phyloP scores from a whole-genome alignment of 1,284 basidiomycete genomes.

The Moesziomyces globuligerus region DNA sequence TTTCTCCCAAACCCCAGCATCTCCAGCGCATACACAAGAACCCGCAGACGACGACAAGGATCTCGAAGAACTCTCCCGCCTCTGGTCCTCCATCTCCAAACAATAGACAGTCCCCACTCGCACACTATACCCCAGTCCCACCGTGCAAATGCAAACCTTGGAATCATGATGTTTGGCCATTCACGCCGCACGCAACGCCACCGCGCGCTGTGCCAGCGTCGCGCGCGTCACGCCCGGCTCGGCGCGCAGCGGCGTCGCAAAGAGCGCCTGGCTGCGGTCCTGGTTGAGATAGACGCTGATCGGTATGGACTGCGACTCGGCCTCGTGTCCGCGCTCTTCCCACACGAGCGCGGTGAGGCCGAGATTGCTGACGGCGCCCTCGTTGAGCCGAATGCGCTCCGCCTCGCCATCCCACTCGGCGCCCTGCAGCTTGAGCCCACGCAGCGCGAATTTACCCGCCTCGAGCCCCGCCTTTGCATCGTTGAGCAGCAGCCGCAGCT shows the following conservation, averaged over 20 bases:
- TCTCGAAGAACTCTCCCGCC: conserved; percentile 14
- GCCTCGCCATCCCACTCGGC: conserved; percentile 44
- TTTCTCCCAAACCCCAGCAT: conserved; percentile 4
- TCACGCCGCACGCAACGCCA: conserved; percentile 59
- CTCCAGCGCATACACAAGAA: neutral
- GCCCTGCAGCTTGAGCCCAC: conserved; percentile 61
- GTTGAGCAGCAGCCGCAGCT: conserved; percentile 46
- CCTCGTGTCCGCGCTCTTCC: conserved; percentile 11
- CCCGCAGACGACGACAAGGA: conserved; percentile 13
- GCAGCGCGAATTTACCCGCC: conserved; percentile 68
- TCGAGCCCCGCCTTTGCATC: conserved; percentile 30
- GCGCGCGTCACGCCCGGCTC: conserved; percentile 68
- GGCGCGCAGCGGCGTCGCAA: conserved; percentile 83
- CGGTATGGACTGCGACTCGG: conserved; percentile 67
- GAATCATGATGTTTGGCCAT: neutral
- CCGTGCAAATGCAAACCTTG: neutral
- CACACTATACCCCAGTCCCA: neutral
- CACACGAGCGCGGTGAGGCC: conserved; percentile 53
- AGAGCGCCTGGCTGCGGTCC: conserved; percentile 87
- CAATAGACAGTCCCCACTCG: no score
- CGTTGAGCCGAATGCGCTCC: conserved; percentile 38
- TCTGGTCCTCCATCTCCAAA: conserved; percentile 21
- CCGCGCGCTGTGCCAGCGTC: conserved; percentile 58
- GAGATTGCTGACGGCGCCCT: conserved; percentile 54
- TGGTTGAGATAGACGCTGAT: conserved; percentile 91